Conservation (phyloP, 306 rosid genomes). For the Dryas alaskensis region DNA sequence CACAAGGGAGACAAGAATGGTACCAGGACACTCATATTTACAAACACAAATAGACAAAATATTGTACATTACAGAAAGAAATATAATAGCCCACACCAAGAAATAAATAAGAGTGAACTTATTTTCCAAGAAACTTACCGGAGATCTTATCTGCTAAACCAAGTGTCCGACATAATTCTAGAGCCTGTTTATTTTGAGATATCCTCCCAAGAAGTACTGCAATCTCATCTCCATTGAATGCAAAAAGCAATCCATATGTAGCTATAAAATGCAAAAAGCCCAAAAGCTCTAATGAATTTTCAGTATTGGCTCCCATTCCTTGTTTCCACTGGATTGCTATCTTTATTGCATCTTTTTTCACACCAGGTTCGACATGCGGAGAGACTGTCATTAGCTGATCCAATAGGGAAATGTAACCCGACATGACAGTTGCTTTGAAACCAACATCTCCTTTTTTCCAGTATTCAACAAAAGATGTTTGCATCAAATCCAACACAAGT, state of each 20-base stretch:
- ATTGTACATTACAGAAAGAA: slow-evolving; percentile 19
- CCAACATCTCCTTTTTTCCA: slow-evolving; percentile 17
- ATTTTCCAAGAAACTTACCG: slow-evolving; percentile 33
- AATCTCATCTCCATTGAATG: slow-evolving; percentile 39
- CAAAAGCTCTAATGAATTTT: slow-evolving; percentile 36
- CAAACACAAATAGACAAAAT: slow-evolving; percentile 27
- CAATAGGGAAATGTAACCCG: slow-evolving; percentile 22
- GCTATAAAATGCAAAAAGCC: slow-evolving; percentile 44
- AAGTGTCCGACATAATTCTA: slow-evolving; percentile 31
- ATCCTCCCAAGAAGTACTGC: slow-evolving; percentile 36
- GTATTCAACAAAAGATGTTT: slow-evolving; percentile 20
- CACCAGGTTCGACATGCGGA: slow-evolving; percentile 30
- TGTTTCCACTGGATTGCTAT: slow-evolving; percentile 44
- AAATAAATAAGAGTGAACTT: background rate
- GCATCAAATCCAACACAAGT: slow-evolving; percentile 40
- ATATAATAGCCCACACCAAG: background rate
- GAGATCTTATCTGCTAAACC: slow-evolving; percentile 43
- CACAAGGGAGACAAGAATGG: background rate
- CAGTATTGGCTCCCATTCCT: slow-evolving; percentile 18
- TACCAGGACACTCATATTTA: background rate
- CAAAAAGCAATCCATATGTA: slow-evolving; percentile 38
- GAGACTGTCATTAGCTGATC: slow-evolving; percentile 39
- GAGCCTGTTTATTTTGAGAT: slow-evolving; percentile 40
- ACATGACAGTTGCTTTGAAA: slow-evolving; percentile 20
- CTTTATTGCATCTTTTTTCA: slow-evolving; percentile 45